These are phyloP conservation scores for Polygonum aviculare DNA, from an alignment of 148 eudicot genomes.

Conservation along the genomic window DNA sequence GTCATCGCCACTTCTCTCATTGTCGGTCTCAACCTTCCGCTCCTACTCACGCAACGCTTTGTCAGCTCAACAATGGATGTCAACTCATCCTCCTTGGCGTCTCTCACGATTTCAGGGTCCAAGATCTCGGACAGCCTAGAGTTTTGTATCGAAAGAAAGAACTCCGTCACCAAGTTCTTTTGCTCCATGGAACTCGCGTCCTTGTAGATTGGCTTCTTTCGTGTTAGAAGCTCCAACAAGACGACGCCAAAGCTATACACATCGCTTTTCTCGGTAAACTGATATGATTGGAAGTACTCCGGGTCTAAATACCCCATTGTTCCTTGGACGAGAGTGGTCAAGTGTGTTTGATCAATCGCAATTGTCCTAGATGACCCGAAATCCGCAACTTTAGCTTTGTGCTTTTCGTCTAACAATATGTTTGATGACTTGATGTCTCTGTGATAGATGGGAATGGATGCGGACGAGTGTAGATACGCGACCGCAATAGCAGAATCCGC, in stretches of 20 bases:
- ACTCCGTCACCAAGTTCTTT: constrained; percentile 7
- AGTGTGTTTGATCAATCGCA: background rate
- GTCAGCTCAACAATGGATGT: background rate
- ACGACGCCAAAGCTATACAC: background rate
- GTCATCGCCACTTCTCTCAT: constrained; percentile 5
- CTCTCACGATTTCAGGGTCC: background rate
- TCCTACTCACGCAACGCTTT: background rate
- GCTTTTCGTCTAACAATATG: background rate
- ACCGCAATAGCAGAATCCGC: background rate
- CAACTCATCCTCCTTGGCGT: background rate
- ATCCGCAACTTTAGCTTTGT: background rate
- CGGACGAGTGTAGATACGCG: background rate
- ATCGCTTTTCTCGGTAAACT: background rate
- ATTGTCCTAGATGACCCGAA: background rate
- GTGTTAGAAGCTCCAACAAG: background rate
- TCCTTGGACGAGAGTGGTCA: background rate
- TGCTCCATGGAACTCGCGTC: background rate
- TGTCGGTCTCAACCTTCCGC: background rate
- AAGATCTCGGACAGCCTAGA: background rate
- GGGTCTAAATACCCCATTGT: constrained; percentile 1
- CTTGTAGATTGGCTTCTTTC: background rate
- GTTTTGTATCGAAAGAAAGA: background rate
- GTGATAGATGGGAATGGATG: background rate
- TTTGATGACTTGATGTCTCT: background rate
- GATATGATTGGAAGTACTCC: background rate